Percentiles rank a stretch among this genome's conserved stretches.
Evolutionary conservation across 352 stramenopile species (phyloP).

Genomic region (Globisporangium emineosum): DNA sequence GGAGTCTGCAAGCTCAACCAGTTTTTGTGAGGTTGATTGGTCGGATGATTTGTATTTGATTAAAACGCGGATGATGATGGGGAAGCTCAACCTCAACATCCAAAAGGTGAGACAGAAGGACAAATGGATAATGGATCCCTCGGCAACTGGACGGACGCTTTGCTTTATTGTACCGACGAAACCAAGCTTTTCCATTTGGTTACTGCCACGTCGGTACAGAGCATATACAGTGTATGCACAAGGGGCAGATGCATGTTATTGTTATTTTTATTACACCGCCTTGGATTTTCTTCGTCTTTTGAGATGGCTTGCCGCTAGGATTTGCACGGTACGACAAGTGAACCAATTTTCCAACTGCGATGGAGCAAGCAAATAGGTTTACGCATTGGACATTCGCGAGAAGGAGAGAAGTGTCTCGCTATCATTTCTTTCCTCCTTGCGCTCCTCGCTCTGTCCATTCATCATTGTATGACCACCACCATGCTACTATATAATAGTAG

Average conservation of each 20-base stretch:
- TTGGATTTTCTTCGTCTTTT: not conserved
- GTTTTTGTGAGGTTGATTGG: not conserved
- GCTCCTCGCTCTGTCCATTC: not conserved
- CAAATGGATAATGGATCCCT: not conserved
- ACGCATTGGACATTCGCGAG: not conserved
- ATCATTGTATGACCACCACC: not conserved
- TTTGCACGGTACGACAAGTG: not conserved
- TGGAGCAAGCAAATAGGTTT: not conserved
- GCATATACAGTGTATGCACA: too few relatives aligned
- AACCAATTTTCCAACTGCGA: not conserved
- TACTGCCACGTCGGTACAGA: not conserved
- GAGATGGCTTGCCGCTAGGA: not conserved
- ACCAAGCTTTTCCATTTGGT: too few relatives aligned
- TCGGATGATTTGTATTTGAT: not conserved
- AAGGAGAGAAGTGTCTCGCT: not conserved
- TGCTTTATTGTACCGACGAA: too few relatives aligned
- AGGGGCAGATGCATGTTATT: not conserved
- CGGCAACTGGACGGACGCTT: not conserved
- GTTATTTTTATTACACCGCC: not conserved
- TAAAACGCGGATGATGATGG: not conserved
- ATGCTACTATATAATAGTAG: too few relatives aligned
- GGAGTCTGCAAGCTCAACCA: not conserved
- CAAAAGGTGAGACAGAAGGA: not conserved
- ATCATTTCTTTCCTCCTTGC: not conserved
- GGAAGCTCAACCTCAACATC: too few relatives aligned